Conservation (phyloP, 176 grass and related monocot genomes). For the Aegilops tauschii region DNA sequence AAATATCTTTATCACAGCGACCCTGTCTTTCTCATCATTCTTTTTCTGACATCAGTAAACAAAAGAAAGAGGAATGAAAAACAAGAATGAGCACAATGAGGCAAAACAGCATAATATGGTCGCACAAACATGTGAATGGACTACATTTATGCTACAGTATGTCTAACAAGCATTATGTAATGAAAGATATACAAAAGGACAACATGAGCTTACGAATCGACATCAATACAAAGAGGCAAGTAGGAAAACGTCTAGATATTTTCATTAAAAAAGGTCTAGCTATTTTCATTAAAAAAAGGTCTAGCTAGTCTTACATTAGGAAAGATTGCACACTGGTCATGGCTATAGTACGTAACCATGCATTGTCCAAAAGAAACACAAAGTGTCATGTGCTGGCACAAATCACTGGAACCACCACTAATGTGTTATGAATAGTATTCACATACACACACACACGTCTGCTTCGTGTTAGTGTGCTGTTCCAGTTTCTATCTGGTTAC, state of each 20-base stretch:
- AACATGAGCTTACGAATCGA: neutral
- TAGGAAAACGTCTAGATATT: constrained; percentile 4
- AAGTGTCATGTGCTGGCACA: neutral
- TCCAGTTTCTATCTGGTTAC: neutral
- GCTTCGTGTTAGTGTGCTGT: neutral
- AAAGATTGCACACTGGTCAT: neutral
- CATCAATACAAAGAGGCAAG: neutral
- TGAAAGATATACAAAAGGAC: neutral
- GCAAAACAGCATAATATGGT: constrained; percentile 17
- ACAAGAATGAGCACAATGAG: neutral
- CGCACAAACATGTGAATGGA: constrained; percentile 14
- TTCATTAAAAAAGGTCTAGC: constrained; percentile 13
- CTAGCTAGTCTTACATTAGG: neutral
- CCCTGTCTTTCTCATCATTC: constrained; percentile 64
- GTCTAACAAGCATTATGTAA: constrained; percentile 15
- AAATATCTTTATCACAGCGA: constrained; percentile 69
- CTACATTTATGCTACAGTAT: neutral
- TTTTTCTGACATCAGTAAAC: constrained; percentile 39
- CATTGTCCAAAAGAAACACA: constrained; percentile 1
- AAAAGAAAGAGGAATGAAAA: neutral
- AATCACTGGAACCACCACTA: neutral
- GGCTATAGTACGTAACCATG: neutral
- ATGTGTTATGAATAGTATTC: neutral
- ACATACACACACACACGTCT: neutral
- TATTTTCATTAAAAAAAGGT: constrained; percentile 15